Percentiles rank a stretch among this genome's conserved stretches.
phyloP scores from a whole-genome alignment of 2,329 filamentous ascomycete genomes.

The Diaporthe vexans region DNA sequence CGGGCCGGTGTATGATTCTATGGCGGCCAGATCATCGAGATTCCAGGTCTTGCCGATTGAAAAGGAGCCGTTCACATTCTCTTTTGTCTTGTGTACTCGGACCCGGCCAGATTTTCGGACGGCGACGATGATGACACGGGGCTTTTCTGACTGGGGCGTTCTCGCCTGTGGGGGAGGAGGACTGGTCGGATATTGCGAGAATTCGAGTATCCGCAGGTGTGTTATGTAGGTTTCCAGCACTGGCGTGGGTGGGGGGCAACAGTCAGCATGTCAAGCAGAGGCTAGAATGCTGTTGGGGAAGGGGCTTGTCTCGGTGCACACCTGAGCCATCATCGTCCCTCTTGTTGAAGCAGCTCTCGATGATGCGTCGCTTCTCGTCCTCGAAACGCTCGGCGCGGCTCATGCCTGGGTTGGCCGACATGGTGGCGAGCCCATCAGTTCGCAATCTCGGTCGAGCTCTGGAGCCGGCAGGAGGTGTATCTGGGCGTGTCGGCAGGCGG shows the following conservation, averaged over 20 bases:
- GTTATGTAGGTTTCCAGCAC: constrained; percentile 97
- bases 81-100: constrained; percentile 95
- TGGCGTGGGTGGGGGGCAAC: constrained; percentile 51
- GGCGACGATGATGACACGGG: constrained; percentile 90
- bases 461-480: background rate
- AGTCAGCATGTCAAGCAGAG: constrained; percentile 40
- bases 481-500: background rate
- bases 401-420: constrained; percentile 44
- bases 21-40: constrained; percentile 86
- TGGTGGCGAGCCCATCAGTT: constrained; percentile 37
- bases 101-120: constrained; percentile 94
- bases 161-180: constrained; percentile 86
- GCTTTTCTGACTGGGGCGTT: constrained; percentile 82
- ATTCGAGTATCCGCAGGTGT: constrained; percentile 92
- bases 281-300: constrained; percentile 32
- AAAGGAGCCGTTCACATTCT: constrained; percentile 93
- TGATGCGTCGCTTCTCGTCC: constrained; percentile 94
- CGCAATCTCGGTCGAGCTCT: constrained; percentile 22
- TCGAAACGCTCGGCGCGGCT: constrained; percentile 87
- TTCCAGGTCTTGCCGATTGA: constrained; percentile 99
- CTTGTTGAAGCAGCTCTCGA: constrained; percentile 94
- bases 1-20: constrained; percentile 84
- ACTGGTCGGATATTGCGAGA: constrained; percentile 82
- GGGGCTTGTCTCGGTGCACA: constrained; percentile 59
- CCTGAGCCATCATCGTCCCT: constrained; percentile 87